A percentile compares a stretch with the other conserved stretches of the same genome.
Conservation (phyloP, 352 stramenopile genomes). For the Phytopythium helicoides region DNA sequence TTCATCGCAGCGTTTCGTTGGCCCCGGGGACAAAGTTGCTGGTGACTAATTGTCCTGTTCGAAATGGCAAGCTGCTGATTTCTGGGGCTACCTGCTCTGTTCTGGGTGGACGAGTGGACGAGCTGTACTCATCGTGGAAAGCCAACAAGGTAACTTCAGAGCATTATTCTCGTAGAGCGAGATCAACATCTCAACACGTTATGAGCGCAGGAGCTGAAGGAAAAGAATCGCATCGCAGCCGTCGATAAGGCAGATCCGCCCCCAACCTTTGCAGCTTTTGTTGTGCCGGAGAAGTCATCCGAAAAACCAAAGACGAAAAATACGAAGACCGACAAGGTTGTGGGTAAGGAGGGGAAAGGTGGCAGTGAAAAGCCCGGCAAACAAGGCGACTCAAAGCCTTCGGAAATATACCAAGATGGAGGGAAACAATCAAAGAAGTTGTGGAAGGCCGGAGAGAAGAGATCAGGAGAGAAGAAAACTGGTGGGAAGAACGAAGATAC, state of each 20-base stretch:
- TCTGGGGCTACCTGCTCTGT: slow-evolving; percentile 4
- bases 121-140: slow-evolving; percentile 13
- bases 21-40: slow-evolving; percentile 1
- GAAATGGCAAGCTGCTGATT: slow-evolving; percentile 2
- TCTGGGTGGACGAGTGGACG: slow-evolving; percentile 10
- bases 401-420: too few relatives aligned
- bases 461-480: too few relatives aligned
- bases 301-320: not conserved
- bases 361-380: not conserved
- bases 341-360: not conserved
- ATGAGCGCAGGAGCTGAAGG: slow-evolving; percentile 16
- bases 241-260: slow-evolving; percentile 13
- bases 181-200: too few relatives aligned
- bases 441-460: too few relatives aligned
- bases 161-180: too few relatives aligned
- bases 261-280: slow-evolving; percentile 11
- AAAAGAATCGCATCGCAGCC: slow-evolving; percentile 13
- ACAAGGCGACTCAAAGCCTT: too few relatives aligned
- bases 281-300: not conserved
- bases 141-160: slow-evolving; percentile 17
- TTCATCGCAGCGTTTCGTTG: not conserved
- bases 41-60: not conserved
- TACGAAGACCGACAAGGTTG: not conserved
- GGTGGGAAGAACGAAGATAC: too few relatives aligned
- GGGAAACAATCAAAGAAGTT: too few relatives aligned